Conservation (phyloP, 2,329 filamentous ascomycete genomes). For the Hymenoscyphus repandus region DNA sequence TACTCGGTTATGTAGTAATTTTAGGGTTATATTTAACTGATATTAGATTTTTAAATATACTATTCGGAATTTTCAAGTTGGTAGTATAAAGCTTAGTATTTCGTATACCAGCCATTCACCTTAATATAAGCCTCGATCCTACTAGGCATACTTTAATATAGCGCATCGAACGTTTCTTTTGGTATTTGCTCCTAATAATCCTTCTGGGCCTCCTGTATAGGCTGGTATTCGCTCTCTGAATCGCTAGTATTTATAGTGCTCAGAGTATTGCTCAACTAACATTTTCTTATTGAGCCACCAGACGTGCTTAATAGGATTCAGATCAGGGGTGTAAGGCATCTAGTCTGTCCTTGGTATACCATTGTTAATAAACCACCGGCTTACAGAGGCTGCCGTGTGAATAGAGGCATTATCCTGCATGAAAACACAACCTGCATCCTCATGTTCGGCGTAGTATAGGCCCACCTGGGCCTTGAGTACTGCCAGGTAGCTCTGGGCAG, state of each 20-base stretch:
- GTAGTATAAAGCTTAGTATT: background rate
- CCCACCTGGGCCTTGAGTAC: too few relatives aligned
- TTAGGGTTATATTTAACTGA: too few relatives aligned
- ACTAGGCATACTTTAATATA: background rate
- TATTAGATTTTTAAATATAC: too few relatives aligned
- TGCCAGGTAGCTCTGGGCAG: too few relatives aligned
- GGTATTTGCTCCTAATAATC: background rate
- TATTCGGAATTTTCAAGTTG: too few relatives aligned
- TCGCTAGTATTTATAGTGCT: background rate
- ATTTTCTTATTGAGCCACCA: constrained; percentile 3
- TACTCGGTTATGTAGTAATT: too few relatives aligned
- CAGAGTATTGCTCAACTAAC: background rate
- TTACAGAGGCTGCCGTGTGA: background rate
- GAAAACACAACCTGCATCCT: constrained; percentile 10
- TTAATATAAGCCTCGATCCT: background rate
- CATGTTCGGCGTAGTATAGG: too few relatives aligned
- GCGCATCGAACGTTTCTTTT: background rate
- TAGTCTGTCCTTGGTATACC: background rate
- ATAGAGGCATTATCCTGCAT: constrained; percentile 18
- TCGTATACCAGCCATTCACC: background rate
- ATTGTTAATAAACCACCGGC: background rate
- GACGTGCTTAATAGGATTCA: constrained; percentile 8
- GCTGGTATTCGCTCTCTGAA: too few relatives aligned
- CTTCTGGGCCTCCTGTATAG: background rate
- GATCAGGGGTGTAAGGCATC: constrained; percentile 8